Base-by-base conservation (phyloP, 257 asterid genomes). In the Striga asiatica region DNA sequence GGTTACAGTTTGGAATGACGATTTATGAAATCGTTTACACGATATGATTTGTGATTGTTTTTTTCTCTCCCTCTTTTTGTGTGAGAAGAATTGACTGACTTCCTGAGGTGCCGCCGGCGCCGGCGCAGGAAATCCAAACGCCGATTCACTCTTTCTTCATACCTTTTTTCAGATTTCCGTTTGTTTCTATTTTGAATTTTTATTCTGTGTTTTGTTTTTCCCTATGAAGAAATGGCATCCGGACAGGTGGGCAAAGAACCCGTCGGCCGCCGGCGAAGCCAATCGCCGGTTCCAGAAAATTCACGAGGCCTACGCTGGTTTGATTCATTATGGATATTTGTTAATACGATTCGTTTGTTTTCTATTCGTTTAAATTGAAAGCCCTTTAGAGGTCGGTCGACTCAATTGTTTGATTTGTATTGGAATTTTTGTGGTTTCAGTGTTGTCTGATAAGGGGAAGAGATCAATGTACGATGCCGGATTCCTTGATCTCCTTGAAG, bases 391-490 rank as follows among this genome's bases (percentile, higher is more conserved):
- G n/a, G n/a, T n/a, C n/a, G n/a, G n/a, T n/a, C n/a, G n/a, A n/a
- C n/a, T 47, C 50, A 32, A 17, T 53, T 59, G 54, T 49, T 52
- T 20, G 68, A 13, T 48, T 23, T 47, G 43, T 42, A 29, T 56
- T 34, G 48, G 23, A 32, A 49, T 45, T 51, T 19, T 66, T 51
- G 63, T 70, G 60, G n/a, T n/a, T n/a, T n/a, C 80, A 85, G 95
- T 85, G 16, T 72, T 89, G 50, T 89, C 95, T 14, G 94, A 89
- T 52, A 64, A 77, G 66, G 94, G 74, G 68, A 85, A 81, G 88
- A 79, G 94, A 60, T 77, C 97, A 72, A 75, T 89, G 82, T 85
- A 89, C 74, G 95, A 85, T 64, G 89, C 89, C 19, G 95, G 97
- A 21, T 83, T 85, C 65, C 93, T 89, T 16, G 87, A 83, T 72